A percentile compares a stretch with the other conserved stretches of the same genome.
Conservation (phyloP, 495 filamentous ascomycete species). For the Daldinia vernicosa region DNA sequence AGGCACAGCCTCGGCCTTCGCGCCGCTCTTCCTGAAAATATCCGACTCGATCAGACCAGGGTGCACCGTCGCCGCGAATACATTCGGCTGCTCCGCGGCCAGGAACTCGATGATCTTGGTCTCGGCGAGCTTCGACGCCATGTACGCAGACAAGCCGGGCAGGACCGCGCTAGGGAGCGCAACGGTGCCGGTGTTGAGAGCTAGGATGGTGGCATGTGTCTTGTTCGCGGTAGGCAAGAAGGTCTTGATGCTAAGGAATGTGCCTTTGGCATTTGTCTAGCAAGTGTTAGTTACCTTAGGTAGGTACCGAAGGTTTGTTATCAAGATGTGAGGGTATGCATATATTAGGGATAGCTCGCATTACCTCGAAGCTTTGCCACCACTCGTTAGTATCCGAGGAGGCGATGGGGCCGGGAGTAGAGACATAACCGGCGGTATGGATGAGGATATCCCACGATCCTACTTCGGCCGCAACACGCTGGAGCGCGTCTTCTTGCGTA, state of each 20-base stretch:
- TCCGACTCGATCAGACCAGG: constrained; percentile 54
- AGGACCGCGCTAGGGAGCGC: constrained; percentile 33
- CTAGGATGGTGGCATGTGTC: constrained; percentile 48
- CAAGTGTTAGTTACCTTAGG: background rate
- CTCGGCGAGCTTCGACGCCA: constrained; percentile 52
- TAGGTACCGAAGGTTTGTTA: background rate
- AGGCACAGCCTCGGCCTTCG: constrained; percentile 32
- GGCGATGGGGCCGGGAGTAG: constrained; percentile 33
- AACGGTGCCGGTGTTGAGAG: constrained; percentile 37
- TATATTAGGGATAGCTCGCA: background rate
- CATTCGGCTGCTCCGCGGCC: constrained; percentile 50
- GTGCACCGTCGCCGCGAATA: constrained; percentile 52
- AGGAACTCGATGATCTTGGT: constrained; percentile 54
- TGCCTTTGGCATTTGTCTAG: constrained; percentile 55
- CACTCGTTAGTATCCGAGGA: constrained; percentile 46
- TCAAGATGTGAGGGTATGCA: background rate
- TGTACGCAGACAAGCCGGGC: constrained; percentile 49
- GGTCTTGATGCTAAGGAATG: constrained; percentile 46
- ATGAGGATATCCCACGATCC: constrained; percentile 52
- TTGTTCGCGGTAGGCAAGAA: constrained; percentile 52
- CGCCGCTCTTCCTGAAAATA: constrained; percentile 43
- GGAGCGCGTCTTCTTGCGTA: constrained; percentile 44
- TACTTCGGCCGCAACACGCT: constrained; percentile 3
- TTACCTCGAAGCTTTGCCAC: constrained; percentile 52
- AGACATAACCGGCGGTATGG: constrained; percentile 46